Percentiles rank a stretch among this genome's conserved stretches.
Evolutionary conservation across 2,329 filamentous ascomycete species (phyloP).

Genomic region (Paracamarosporium sp.): DNA sequence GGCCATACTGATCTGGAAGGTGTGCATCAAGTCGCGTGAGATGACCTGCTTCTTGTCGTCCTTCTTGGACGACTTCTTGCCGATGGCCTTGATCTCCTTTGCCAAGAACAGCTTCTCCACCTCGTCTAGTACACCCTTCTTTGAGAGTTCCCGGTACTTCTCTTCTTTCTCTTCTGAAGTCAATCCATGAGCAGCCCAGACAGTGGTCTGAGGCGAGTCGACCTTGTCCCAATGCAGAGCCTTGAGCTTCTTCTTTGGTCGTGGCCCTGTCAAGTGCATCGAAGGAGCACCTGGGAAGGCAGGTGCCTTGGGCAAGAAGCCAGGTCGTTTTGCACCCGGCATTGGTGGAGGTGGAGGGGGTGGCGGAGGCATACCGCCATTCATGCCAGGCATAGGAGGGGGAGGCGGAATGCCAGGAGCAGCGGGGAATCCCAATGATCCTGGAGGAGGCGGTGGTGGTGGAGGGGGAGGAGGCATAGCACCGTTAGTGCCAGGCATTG

Average conservation of each 20-base stretch:
- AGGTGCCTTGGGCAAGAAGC: slow-evolving; percentile 74
- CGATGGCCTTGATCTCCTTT: slow-evolving; percentile 91
- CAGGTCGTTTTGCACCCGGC: slow-evolving; percentile 65
- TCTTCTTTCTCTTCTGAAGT: slow-evolving; percentile 91
- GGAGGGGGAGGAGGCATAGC: slow-evolving; percentile 57
- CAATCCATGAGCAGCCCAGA: slow-evolving; percentile 87
- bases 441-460: slow-evolving; percentile 55
- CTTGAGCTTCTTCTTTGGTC: slow-evolving; percentile 99
- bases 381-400: slow-evolving; percentile 58
- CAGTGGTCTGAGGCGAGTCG: slow-evolving; percentile 86
- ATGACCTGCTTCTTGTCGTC: slow-evolving; percentile 98
- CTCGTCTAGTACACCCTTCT: slow-evolving; percentile 95
- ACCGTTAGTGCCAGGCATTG: slow-evolving; percentile 55
- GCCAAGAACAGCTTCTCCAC: slow-evolving; percentile 97
- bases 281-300: slow-evolving; percentile 61
- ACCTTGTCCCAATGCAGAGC: slow-evolving; percentile 99
- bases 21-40: slow-evolving; percentile 73
- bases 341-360: slow-evolving; percentile 67
- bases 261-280: slow-evolving; percentile 77
- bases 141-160: slow-evolving; percentile 91
- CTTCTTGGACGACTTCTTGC: slow-evolving; percentile 74
- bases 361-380: slow-evolving; percentile 55
- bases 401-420: slow-evolving; percentile 47
- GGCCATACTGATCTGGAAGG: slow-evolving; percentile 76
- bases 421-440: slow-evolving; percentile 44